phyloP scores from a whole-genome alignment of 106 monocot species.

The Platanthera guangdongensis region DNA sequence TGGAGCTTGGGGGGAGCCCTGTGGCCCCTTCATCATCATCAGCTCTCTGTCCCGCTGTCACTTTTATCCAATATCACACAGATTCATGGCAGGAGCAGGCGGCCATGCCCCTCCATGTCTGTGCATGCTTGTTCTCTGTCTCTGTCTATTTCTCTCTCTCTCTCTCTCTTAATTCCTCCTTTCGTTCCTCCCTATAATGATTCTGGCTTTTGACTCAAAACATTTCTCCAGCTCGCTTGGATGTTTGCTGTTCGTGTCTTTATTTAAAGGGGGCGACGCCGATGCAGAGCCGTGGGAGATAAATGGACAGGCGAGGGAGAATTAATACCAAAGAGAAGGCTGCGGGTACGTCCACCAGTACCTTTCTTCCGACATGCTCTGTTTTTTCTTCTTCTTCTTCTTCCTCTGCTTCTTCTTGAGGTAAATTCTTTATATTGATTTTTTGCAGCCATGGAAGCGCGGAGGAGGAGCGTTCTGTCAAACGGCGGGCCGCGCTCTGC shows the following conservation, averaged over 20 bases:
- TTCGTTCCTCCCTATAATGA: conserved; percentile 7
- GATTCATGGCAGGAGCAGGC: not conserved
- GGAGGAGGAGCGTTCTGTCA: not conserved
- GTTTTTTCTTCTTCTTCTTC: not conserved
- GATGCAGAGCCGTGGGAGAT: not conserved
- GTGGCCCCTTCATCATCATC: not conserved
- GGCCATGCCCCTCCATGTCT: conserved; percentile 1
- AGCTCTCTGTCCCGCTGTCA: conserved; percentile 1
- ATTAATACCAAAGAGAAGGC: not conserved
- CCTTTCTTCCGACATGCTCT: no score
- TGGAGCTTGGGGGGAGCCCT: not conserved
- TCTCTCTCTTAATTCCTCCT: not conserved
- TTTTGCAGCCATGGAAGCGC: not conserved
- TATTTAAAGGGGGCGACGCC: conserved; percentile 1
- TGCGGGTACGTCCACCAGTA: not conserved
- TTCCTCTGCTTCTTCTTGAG: no score
- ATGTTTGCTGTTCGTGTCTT: not conserved
- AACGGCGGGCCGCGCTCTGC: not conserved
- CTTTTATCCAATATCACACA: not conserved
- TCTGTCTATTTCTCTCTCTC: not conserved
- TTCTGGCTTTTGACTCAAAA: not conserved
- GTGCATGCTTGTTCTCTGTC: not conserved
- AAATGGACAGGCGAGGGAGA: not conserved
- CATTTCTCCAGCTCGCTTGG: not conserved
- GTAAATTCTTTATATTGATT: not conserved